Evolutionary conservation across 257 asterid species (phyloP).

Genomic region (Nicotiana knightiana): DNA sequence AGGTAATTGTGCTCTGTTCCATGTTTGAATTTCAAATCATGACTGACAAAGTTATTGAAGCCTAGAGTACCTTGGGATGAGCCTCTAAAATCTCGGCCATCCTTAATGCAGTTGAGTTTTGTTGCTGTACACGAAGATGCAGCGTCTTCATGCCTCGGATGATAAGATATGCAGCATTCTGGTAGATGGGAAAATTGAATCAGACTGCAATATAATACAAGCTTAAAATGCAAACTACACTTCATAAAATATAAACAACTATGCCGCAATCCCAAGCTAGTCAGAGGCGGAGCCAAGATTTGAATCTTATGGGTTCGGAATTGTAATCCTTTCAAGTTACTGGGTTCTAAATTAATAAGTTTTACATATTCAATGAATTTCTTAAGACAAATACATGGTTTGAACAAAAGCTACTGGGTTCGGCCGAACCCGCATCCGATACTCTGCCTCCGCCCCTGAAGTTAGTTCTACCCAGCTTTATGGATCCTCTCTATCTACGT

Average conservation of each 20-base stretch:
- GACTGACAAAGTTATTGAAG: background rate
- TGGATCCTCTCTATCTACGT: background rate
- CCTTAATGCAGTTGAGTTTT: constrained; percentile 87
- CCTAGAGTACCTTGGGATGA: constrained; percentile 77
- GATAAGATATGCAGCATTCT: constrained; percentile 91
- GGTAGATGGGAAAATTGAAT: constrained; percentile 9
- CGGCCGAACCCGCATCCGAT: too few species aligned
- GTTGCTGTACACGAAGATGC: constrained; percentile 97
- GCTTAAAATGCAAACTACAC: background rate
- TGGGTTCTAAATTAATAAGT: too few species aligned
- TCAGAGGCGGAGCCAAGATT: too few species aligned
- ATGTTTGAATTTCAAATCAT: background rate
- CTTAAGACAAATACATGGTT: too few species aligned
- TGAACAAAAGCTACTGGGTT: too few species aligned
- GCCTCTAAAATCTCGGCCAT: constrained; percentile 99
- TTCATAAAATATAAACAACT: background rate
- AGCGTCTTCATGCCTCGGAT: constrained; percentile 99
- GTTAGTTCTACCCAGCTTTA: too few species aligned
- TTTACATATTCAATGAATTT: too few species aligned
- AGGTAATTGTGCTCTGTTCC: background rate
- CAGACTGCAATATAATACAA: constrained; percentile 1
- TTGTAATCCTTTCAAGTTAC: too few species aligned
- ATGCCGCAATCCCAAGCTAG: background rate
- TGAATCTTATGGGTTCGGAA: too few species aligned
- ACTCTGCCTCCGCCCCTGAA: too few species aligned